phyloP scores from a whole-genome alignment of 305 asterid species.

The Rubia occidens region DNA sequence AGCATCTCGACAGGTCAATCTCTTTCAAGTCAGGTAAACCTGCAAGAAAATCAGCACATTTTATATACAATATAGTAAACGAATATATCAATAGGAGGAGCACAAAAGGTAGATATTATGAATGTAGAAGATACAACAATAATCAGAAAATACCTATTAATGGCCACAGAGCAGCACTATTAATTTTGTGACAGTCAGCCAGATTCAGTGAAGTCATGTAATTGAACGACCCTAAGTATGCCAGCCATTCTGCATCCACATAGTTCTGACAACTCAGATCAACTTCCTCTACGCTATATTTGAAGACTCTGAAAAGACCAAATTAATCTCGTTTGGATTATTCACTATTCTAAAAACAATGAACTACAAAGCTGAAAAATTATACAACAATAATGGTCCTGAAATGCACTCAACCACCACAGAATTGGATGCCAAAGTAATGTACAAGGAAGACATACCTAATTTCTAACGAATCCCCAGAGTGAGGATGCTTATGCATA shows the following conservation, averaged over 20 bases:
- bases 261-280: slow-evolving; percentile 55
- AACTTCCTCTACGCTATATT: slow-evolving; percentile 55
- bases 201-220: slow-evolving; percentile 55
- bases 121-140: not conserved
- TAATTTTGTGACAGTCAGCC: slow-evolving; percentile 69
- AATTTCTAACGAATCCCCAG: not conserved
- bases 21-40: slow-evolving; percentile 69
- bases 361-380: no score
- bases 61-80: not conserved
- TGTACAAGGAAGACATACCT: not conserved
- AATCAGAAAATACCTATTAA: slow-evolving; percentile 45
- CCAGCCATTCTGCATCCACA: slow-evolving; percentile 98
- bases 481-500: not conserved
- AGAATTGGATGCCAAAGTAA: no score
- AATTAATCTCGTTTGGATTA: slow-evolving; percentile 7
- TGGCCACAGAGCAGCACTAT: slow-evolving; percentile 72
- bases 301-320: slow-evolving; percentile 63
- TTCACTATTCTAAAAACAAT: slow-evolving; percentile 3
- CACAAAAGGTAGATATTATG: not conserved
- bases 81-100: slow-evolving; percentile 6
- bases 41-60: slow-evolving; percentile 23
- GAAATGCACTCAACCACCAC: not conserved
- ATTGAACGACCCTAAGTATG: slow-evolving; percentile 76
- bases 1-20: slow-evolving; percentile 74
- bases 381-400: not conserved